Evolutionary conservation across 768 basidiomycete genomes (phyloP).

Genomic region (Amanita thiersii): DNA sequence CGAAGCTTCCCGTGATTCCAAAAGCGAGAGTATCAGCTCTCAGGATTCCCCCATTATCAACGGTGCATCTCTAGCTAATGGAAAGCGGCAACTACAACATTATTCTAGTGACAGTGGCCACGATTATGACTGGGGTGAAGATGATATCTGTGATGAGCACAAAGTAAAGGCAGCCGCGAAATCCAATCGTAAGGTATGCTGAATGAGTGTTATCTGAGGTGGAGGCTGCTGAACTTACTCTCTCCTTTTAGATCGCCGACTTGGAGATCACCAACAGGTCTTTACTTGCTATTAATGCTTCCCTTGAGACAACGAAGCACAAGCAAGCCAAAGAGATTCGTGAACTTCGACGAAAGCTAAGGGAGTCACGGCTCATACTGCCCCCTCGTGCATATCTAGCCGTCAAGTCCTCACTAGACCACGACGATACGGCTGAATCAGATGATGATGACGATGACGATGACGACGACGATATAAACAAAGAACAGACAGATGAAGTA

Average conservation of each 20-base stretch:
- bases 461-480: conserved; percentile 26
- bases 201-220: conserved; percentile 1
- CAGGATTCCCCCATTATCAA: conserved; percentile 8
- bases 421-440: conserved; percentile 34
- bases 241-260: conserved; percentile 66
- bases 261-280: conserved; percentile 88
- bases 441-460: conserved; percentile 41
- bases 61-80: conserved; percentile 10
- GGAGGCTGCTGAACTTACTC: conserved; percentile 6
- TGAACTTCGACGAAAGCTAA: conserved; percentile 72
- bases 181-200: conserved; percentile 77
- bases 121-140: conserved; percentile 24
- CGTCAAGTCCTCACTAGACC: conserved; percentile 40
- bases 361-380: conserved; percentile 73
- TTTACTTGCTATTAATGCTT: conserved; percentile 75
- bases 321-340: conserved; percentile 81
- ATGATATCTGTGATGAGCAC: conserved; percentile 29
- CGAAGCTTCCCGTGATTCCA: conserved; percentile 24
- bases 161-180: conserved; percentile 68
- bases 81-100: conserved; percentile 17
- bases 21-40: conserved; percentile 22
- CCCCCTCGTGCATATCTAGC: conserved; percentile 57
- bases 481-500: conserved; percentile 38
- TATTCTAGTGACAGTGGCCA: conserved; percentile 21
- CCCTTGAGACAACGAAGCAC: conserved; percentile 73